These are phyloP conservation scores for Populus hybrid DNA, from an alignment of 441 rosid species.

Conservation along the genomic window DNA sequence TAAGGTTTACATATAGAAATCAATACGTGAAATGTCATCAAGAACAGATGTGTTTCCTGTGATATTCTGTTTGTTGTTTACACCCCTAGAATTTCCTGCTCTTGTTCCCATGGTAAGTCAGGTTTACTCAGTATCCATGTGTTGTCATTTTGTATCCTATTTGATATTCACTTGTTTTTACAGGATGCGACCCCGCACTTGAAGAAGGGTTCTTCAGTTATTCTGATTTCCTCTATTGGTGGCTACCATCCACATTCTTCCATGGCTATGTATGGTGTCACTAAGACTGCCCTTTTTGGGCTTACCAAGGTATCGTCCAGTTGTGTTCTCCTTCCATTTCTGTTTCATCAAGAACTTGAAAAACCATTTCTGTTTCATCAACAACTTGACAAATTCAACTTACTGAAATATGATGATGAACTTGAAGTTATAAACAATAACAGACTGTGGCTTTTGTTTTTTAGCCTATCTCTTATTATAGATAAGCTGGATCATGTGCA, in stretches of 20 bases:
- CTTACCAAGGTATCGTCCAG: conserved; percentile 65
- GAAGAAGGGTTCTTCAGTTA: conserved; percentile 70
- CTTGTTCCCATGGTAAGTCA: not conserved
- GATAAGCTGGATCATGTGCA: not conserved
- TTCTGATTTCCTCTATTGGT: conserved; percentile 71
- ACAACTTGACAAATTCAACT: not conserved
- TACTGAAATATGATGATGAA: too few species aligned
- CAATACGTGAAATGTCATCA: not conserved
- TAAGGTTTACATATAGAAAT: not conserved
- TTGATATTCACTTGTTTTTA: not conserved
- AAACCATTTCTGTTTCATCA: not conserved
- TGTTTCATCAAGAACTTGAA: not conserved
- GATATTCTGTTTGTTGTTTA: not conserved
- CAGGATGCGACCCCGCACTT: conserved; percentile 83
- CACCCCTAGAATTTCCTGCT: not conserved
- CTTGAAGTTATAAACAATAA: too few species aligned
- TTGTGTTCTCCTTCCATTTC: not conserved
- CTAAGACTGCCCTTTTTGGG: conserved; percentile 92
- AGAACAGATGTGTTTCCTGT: not conserved
- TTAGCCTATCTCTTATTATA: not conserved
- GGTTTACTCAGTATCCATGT: not conserved
- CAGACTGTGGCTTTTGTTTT: not conserved
- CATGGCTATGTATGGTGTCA: conserved; percentile 89
- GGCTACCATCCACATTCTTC: conserved; percentile 59
- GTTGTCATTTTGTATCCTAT: not conserved